Base-by-base conservation (phyloP, 2,329 filamentous ascomycete genomes). In the Diaporthe citri region DNA sequence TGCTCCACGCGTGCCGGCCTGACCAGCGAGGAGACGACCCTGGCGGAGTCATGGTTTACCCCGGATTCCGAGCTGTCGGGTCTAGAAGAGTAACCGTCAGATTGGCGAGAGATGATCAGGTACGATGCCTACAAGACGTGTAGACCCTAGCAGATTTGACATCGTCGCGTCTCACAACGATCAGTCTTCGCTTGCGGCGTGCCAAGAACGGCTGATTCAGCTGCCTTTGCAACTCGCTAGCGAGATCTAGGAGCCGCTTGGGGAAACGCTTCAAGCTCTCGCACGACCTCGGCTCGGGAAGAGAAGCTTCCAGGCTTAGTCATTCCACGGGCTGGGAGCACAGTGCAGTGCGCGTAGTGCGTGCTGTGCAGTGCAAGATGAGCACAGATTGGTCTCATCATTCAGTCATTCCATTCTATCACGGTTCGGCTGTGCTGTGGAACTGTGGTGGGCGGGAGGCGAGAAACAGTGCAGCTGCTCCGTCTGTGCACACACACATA, bases 341-440 rank as follows among this genome's bases (percentile, higher is more conserved):
- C 28, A 34, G 52, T 56, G 52, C 52, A 0, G 15, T 22, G 28
- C 52, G n/a, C 7, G 51, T 34, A 28, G 52, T 56, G 52, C 52
- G 36, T 46, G 59, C 15, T 25, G 59, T 46, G 31, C 64, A 20
- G 46, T 25, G 13, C 43, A 3, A n/a, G 46, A 39, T 67, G 64
- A 67, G 64, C 64, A 67, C 64, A 39, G 64, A 39, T 67, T 67
- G 64, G 64, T 67, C 64, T 67, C 64, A 67, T 67, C 64, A 67
- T 52, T 67, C 64, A 67, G 64, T 67, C 64, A 67, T 52, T 52
- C 46, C 64, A 41, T 67, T 67, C 64, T 46, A 36, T 52, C 46
- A 39, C 64, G 46, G 34, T 20, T 51, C 64, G 64, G 64, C 46
- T 67, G 64, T 52, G 46, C 31, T 39, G 46, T 52, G 64, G 46